A percentile compares a stretch with the other conserved stretches of the same genome.
These are phyloP conservation scores for Penicillium sp. DNA, from an alignment of 2,329 filamentous ascomycete genomes.

Conservation along the genomic window DNA sequence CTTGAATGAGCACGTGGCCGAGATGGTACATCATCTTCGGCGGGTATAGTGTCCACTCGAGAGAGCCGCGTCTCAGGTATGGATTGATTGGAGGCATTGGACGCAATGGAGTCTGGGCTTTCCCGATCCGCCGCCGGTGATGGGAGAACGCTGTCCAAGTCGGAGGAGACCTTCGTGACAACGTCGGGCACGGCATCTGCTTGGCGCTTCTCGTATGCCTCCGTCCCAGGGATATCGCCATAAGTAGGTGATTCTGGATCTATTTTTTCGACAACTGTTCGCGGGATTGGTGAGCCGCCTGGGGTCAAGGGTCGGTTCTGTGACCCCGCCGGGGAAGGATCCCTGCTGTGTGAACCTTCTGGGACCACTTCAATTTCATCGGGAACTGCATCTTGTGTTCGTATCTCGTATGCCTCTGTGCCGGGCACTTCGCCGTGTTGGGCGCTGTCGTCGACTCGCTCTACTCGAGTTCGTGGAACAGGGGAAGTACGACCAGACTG, in stretches of 20 bases:
- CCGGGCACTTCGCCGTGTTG: slow-evolving; percentile 64
- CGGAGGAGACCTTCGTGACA: slow-evolving; percentile 52
- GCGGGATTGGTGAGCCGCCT: slow-evolving; percentile 57
- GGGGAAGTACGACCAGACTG: slow-evolving; percentile 52
- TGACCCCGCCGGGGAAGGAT: slow-evolving; percentile 43
- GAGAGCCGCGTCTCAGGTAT: slow-evolving; percentile 50
- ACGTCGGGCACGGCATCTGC: slow-evolving; percentile 63
- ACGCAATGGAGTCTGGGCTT: slow-evolving; percentile 19
- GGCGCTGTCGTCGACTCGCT: slow-evolving; percentile 61
- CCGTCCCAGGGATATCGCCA: slow-evolving; percentile 64
- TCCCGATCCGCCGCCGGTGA: slow-evolving; percentile 22
- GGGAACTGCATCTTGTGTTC: slow-evolving; percentile 62
- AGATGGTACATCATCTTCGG: slow-evolving; percentile 33
- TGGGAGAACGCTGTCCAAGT: slow-evolving; percentile 38
- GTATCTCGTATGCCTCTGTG: slow-evolving; percentile 61
- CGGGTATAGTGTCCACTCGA: slow-evolving; percentile 45
- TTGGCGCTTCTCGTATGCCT: slow-evolving; percentile 57
- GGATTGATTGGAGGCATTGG: slow-evolving; percentile 16
- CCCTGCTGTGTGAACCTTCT: slow-evolving; percentile 45
- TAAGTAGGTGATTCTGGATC: slow-evolving; percentile 59
- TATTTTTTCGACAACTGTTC: slow-evolving; percentile 63
- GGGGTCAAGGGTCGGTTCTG: slow-evolving; percentile 53
- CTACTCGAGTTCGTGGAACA: slow-evolving; percentile 63
- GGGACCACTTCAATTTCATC: slow-evolving; percentile 64
- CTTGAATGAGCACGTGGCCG: slow-evolving; percentile 43